Evolutionary conservation across 2,329 filamentous ascomycete genomes (phyloP), one percentile per base, ranked within the genome.

Genomic region (Berkeleyomyces rouxiae): DNA sequence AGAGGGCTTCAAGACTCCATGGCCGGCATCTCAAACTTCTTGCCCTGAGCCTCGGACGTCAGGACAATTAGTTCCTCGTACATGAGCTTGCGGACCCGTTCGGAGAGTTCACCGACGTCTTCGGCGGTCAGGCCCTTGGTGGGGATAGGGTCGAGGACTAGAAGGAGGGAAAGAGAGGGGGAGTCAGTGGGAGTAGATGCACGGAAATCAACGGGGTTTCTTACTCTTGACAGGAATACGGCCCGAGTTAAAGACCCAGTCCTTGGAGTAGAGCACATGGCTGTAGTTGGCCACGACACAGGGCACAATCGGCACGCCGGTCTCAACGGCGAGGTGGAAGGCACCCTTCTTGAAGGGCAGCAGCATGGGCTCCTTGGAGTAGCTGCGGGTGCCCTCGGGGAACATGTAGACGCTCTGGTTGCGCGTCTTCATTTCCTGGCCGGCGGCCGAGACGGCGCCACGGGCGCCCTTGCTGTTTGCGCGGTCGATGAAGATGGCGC

Each of bases 311-410:
- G 91, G 91, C 4, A 96, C 93, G 67, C 90, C 87, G 1, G 92
- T 92, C 78, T 97, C 88, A 23, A 99, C 83, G 55, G 93, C 93
- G 42, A 99, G 80, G 73, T 99, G 92, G 75, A 99, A 99, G 57
- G 92, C 93, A 65, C 93, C 93, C 78, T 99, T 99, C 77, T 99
- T 99, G 80, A 97, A 99, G n/a, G 90, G 88, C 62, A 97, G 78
- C 69, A 99, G 76, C 64, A 80, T 82, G 1, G 93, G 88, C 62
- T 91, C 85, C 68, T 86, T 83, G 63, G 87, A 81, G 75, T 97
- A 96, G 72, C 88, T 95, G 67, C 93, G 82, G 1, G 93, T 99
- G 59, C 93, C 93, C 76, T 99, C 93, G 64, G 88, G 87, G 74
- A 92, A 92, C 76, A 92, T 90, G 76, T 84, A 92, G 68, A 92